phyloP scores from a whole-genome alignment of 305 asterid species.

The Fraxinus ornus region DNA sequence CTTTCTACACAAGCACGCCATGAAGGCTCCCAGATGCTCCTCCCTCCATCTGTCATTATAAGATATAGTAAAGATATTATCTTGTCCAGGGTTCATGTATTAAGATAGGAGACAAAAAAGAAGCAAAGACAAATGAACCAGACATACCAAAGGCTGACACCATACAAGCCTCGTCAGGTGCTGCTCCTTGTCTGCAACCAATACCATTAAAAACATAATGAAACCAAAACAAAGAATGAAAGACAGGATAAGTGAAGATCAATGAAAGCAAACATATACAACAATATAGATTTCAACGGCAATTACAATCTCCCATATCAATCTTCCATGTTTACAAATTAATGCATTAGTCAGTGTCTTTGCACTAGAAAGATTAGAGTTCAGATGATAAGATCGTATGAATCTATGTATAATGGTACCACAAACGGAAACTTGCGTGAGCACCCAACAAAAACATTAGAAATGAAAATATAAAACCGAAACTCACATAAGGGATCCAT shows the following conservation, averaged over 20 bases:
- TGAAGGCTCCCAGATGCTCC: constrained; percentile 80
- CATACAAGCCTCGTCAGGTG: constrained; percentile 98
- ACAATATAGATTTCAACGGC: neutral
- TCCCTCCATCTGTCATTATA: constrained; percentile 65
- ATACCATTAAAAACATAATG: constrained; percentile 10
- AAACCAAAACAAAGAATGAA: constrained; percentile 13
- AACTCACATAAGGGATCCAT: constrained; percentile 98
- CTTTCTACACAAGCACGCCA: constrained; percentile 88
- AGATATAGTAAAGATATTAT: constrained; percentile 3
- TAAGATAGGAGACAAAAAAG: neutral
- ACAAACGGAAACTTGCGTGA: neutral
- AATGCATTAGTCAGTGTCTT: neutral
- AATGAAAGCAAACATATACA: neutral
- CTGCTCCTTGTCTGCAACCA: constrained; percentile 79
- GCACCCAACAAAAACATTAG: constrained; percentile 13
- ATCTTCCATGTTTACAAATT: neutral
- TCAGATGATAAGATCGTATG: neutral
- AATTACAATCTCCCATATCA: neutral
- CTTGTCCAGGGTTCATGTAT: constrained; percentile 18
- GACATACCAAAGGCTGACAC: constrained; percentile 81
- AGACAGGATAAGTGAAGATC: neutral
- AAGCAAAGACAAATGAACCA: constrained; percentile 38
- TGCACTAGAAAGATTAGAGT: neutral
- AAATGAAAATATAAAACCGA: constrained; percentile 5
- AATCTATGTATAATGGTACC: neutral